Evolutionary conservation across 805 yeast genomes (phyloP).

Genomic region (Myxozyma vanderwaltii): DNA sequence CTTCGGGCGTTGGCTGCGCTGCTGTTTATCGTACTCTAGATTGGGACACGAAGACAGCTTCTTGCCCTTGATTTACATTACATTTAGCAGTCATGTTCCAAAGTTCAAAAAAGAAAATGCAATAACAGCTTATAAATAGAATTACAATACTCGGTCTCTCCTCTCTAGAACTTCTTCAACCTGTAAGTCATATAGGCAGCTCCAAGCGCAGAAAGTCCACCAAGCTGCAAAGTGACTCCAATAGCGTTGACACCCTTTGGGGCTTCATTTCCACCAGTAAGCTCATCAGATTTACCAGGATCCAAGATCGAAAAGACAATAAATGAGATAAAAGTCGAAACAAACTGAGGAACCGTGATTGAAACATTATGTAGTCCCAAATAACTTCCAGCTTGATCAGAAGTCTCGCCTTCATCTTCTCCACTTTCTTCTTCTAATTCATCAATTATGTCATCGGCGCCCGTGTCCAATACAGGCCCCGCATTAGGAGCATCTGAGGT

Average conservation of each 20-base stretch:
- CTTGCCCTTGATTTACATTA: no score
- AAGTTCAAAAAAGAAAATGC: background rate
- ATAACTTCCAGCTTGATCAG: constrained; percentile 43
- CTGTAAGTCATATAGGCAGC: constrained; percentile 41
- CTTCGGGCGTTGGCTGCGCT: no score
- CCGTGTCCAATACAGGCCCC: background rate
- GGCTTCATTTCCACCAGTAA: constrained; percentile 35
- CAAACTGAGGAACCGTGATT: constrained; percentile 46
- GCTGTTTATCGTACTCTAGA: no score
- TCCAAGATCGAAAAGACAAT: constrained; percentile 41
- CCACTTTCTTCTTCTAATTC: constrained; percentile 1
- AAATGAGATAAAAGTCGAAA: constrained; percentile 46
- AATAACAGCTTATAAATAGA: background rate
- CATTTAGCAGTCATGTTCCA: no score
- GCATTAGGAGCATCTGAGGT: background rate
- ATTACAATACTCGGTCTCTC: background rate
- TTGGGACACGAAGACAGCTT: no score
- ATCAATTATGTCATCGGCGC: background rate
- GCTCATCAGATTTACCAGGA: constrained; percentile 25
- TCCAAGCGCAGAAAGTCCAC: constrained; percentile 42
- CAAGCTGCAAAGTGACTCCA: constrained; percentile 44
- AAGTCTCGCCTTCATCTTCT: constrained; percentile 21
- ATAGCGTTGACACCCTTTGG: constrained; percentile 43
- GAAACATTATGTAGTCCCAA: constrained; percentile 47
- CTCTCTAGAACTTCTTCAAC: constrained; percentile 10